Conservation (phyloP, 2,329 filamentous ascomycete species). For the Pseudogymnoascus sp. region DNA sequence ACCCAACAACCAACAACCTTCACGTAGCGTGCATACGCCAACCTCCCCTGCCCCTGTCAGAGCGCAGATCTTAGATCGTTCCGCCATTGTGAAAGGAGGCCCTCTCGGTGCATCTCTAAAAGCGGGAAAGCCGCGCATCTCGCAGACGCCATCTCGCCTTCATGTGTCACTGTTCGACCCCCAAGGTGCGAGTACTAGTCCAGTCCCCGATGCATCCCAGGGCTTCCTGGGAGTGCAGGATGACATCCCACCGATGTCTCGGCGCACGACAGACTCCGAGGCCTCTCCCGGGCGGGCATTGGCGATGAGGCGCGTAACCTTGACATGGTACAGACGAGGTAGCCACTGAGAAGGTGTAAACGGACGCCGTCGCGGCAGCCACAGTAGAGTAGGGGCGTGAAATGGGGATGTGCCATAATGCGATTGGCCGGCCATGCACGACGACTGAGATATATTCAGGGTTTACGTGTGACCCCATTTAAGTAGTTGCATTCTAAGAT, state of each 20-base stretch:
- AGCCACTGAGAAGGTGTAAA: neutral
- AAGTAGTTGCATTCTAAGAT: neutral
- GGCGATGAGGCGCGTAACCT: constrained; percentile 1
- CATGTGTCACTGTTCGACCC: neutral
- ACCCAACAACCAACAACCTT: neutral
- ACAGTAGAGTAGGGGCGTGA: neutral
- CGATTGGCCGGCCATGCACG: neutral
- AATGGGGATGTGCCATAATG: neutral
- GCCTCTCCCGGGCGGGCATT: neutral
- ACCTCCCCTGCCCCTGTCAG: neutral
- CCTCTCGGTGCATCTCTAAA: neutral
- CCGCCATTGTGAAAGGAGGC: neutral
- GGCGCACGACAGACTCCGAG: neutral
- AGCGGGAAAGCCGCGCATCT: neutral
- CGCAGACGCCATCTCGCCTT: neutral
- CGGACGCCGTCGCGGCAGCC: constrained; percentile 2
- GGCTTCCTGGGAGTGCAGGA: neutral
- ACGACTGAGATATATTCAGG: neutral
- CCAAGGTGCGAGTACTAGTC: neutral
- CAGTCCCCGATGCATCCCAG: neutral
- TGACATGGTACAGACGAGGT: neutral
- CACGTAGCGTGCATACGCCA: neutral
- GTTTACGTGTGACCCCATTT: neutral
- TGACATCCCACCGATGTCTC: neutral
- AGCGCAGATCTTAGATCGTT: neutral